Evolutionary conservation across 768 basidiomycete species (phyloP), one percentile per base, ranked within the genome.

Genomic region (Hysterangium stoloniferum): DNA sequence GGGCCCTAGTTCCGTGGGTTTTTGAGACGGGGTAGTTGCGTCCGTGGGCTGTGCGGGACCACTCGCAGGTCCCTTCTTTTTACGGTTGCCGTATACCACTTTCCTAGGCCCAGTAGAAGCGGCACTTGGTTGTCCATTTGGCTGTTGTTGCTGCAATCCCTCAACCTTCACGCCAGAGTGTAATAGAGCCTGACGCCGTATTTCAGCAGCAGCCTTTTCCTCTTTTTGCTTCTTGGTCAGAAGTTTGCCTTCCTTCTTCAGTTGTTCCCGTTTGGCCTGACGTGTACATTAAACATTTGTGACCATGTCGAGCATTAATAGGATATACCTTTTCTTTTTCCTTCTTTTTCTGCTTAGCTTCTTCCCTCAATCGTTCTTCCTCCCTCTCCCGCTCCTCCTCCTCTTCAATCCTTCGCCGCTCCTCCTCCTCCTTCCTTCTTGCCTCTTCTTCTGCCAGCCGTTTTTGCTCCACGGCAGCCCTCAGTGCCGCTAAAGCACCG

Each of bases 161-260:
- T 94, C 93, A 53, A 99, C 86, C 58, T 84, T 82, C 42, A 86
- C 86, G 44, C 92, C 93, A 31, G 88, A 86, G 17, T 88, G 85
- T 44, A 98, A 73, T 46, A 98, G 77, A 2, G 95, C 94, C 62
- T 95, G 80, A 62, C 82, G 87, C 50, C 93, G 83, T 27, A 90
- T 79, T 64, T 97, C 94, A 2, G 91, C 93, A 57, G 82, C 86
- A 19, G 86, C 87, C 58, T 77, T 83, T 64, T 97, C 94, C 61
- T 90, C 86, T 66, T 92, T 95, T 65, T 98, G 94, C 68, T 94
- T 96, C 66, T 95, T 93, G n/a, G 95, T 98, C 44, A 98, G 75
- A 22, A 95, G 70, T 40, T 86, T 80, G 20, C 96, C 96, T 68
- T 98, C 94, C 64, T 93, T 95, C 76, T 87, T 91, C 12, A 87